Conservation (phyloP, 768 basidiomycete genomes). For the Astraeus odoratus region DNA sequence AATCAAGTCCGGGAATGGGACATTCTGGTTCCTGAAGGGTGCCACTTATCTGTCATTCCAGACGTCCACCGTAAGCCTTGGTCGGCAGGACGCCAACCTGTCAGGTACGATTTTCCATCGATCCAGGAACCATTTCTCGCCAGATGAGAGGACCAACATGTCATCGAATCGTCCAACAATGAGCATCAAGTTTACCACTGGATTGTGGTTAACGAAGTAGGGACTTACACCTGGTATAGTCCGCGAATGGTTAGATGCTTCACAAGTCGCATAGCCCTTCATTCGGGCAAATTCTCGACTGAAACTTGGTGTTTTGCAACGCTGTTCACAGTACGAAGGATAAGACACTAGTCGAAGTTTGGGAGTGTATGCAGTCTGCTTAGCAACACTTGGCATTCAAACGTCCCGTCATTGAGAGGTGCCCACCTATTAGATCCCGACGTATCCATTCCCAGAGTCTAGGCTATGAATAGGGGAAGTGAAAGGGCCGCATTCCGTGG, state of each 20-base stretch:
- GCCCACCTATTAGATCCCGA: slow-evolving; percentile 20
- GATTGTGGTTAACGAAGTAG: slow-evolving; percentile 18
- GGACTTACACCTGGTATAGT: slow-evolving; percentile 31
- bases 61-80: slow-evolving; percentile 13
- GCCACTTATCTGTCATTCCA: slow-evolving; percentile 16
- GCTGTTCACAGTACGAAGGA: neutral
- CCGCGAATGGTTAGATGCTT: slow-evolving; percentile 37
- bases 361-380: neutral
- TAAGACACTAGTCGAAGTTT: neutral
- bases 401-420: slow-evolving; percentile 28
- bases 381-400: slow-evolving; percentile 35
- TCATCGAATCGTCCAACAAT: slow-evolving; percentile 28
- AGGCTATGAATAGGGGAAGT: slow-evolving; percentile 9
- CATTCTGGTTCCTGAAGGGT: slow-evolving; percentile 21
- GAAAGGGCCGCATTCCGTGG: slow-evolving; percentile 22
- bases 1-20: neutral
- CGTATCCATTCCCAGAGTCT: slow-evolving; percentile 32
- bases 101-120: slow-evolving; percentile 24
- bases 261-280: slow-evolving; percentile 35
- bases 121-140: slow-evolving; percentile 19
- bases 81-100: slow-evolving; percentile 24
- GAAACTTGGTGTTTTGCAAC: slow-evolving; percentile 3
- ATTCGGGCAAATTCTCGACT: slow-evolving; percentile 32
- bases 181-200: neutral
- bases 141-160: slow-evolving; percentile 25